Conservation (phyloP, 2,329 filamentous ascomycete genomes). For the Venturia carpophila region DNA sequence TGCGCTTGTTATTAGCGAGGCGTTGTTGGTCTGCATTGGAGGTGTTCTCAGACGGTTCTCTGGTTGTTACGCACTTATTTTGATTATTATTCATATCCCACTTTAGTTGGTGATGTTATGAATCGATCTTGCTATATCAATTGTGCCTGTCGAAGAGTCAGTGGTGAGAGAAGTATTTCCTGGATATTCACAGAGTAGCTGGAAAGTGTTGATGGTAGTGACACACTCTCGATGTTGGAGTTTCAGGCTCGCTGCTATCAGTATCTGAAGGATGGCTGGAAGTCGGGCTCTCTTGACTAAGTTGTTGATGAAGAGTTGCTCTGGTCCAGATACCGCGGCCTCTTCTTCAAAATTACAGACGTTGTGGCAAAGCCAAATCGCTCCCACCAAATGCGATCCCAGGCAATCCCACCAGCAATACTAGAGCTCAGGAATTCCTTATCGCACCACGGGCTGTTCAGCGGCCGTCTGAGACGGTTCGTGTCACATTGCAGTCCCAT, state of each 20-base stretch:
- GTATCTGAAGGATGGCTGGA: not conserved
- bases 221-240: too few species aligned
- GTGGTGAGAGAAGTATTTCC: not conserved
- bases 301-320: not conserved
- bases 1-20: slow-evolving; percentile 12
- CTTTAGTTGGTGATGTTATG: not conserved
- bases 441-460: not conserved
- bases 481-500: not conserved
- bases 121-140: not conserved
- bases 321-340: not conserved
- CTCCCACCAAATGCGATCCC: not conserved
- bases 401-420: not conserved
- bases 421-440: not conserved
- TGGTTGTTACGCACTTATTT: not conserved
- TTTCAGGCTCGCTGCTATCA: too few species aligned
- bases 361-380: not conserved
- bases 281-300: not conserved
- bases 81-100: not conserved
- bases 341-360: too few species aligned
- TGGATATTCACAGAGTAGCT: not conserved
- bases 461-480: not conserved
- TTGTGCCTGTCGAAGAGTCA: not conserved
- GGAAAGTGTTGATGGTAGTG: too few species aligned
- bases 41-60: not conserved
- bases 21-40: slow-evolving; percentile 6